phyloP scores from a whole-genome alignment of 148 eudicot genomes.

The Dysphania ambrosioides region DNA sequence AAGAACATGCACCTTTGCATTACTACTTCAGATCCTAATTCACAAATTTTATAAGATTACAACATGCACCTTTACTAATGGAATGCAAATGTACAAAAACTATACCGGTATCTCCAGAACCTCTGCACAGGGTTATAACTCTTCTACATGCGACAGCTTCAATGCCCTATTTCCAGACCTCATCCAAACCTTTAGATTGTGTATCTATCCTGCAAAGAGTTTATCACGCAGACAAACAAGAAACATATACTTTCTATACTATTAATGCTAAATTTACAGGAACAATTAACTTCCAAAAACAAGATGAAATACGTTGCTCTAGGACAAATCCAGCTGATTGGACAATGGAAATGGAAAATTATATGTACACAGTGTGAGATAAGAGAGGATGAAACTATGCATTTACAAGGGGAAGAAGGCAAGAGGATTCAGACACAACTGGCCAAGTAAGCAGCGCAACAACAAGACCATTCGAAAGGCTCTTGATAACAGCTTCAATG shows the following conservation, averaged over 20 bases:
- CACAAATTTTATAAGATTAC: not conserved
- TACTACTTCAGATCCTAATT: not conserved
- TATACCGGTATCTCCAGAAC: too few relatives aligned
- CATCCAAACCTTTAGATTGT: not conserved
- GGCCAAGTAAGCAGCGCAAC: too few relatives aligned
- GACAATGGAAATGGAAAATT: not conserved
- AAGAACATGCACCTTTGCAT: not conserved
- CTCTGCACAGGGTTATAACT: not conserved
- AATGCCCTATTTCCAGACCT: not conserved
- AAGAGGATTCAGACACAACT: conserved; percentile 1
- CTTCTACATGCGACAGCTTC: not conserved
- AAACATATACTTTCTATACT: not conserved
- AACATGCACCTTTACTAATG: too few relatives aligned
- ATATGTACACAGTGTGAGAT: not conserved
- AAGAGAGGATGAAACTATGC: not conserved
- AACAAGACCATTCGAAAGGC: conserved; percentile 9
- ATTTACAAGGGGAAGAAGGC: conserved; percentile 21
- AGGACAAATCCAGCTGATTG: not conserved
- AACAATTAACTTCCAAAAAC: not conserved
- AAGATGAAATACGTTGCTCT: not conserved
- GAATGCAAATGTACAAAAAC: too few relatives aligned
- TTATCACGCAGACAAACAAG: not conserved
- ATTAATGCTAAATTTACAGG: not conserved
- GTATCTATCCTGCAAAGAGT: not conserved
- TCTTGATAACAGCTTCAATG: conserved; percentile 7